Evolutionary conservation across 2,329 filamentous ascomycete species (phyloP).

Genomic region (Sclerotinia sclerotiorum): DNA sequence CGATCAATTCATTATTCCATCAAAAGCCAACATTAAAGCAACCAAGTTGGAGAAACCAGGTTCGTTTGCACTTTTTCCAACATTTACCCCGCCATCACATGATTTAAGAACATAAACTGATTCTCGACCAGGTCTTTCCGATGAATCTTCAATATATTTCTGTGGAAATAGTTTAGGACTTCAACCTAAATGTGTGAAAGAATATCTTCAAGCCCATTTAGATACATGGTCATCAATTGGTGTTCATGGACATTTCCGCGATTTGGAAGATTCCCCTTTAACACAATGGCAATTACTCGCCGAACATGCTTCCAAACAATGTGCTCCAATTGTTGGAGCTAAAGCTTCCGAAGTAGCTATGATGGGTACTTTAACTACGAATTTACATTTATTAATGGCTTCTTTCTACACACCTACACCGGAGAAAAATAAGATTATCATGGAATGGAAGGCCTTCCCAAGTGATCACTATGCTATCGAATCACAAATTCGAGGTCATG

Average conservation of each 20-base stretch:
- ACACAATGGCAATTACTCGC: slow-evolving; percentile 77
- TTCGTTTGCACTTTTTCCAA: slow-evolving; percentile 28
- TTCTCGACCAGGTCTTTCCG: slow-evolving; percentile 24
- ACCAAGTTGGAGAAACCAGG: slow-evolving; percentile 45
- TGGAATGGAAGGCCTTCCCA: slow-evolving; percentile 83
- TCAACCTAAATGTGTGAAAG: slow-evolving; percentile 68
- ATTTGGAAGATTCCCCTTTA: slow-evolving; percentile 65
- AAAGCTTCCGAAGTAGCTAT: slow-evolving; percentile 72
- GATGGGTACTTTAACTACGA: slow-evolving; percentile 81
- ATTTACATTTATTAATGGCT: slow-evolving; percentile 67
- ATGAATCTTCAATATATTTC: slow-evolving; percentile 68
- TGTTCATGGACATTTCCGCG: slow-evolving; percentile 78
- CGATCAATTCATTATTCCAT: slow-evolving; percentile 74
- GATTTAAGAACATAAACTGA: not conserved
- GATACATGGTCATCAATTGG: slow-evolving; percentile 82
- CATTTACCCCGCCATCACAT: slow-evolving; percentile 8
- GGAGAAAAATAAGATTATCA: slow-evolving; percentile 63
- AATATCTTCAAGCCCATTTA: slow-evolving; percentile 70
- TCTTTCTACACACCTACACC: slow-evolving; percentile 66
- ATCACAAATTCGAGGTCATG: slow-evolving; percentile 21
- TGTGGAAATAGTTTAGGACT: slow-evolving; percentile 88
- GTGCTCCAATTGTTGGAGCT: slow-evolving; percentile 74
- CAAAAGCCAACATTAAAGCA: slow-evolving; percentile 67
- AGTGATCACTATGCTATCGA: slow-evolving; percentile 63
- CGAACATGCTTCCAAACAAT: slow-evolving; percentile 67